These are phyloP conservation scores for Selenicereus undatus DNA, from an alignment of 148 eudicot species.

Conservation along the genomic window DNA sequence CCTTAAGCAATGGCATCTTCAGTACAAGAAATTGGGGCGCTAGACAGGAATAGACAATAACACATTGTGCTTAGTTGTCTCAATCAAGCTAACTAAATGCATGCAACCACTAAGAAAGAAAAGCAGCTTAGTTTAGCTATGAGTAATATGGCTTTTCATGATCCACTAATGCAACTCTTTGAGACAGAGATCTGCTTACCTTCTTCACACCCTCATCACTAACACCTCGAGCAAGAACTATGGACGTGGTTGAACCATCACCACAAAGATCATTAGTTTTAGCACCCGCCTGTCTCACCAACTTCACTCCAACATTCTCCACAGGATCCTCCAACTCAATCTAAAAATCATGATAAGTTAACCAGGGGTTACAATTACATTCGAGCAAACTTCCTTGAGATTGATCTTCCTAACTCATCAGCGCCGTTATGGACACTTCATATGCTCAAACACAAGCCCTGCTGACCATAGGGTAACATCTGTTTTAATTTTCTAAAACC, in stretches of 20 bases:
- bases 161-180: background rate
- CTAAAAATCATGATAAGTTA: slow-evolving; percentile 30
- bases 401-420: background rate
- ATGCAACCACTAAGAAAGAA: background rate
- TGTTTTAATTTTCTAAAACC: too few species aligned
- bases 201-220: slow-evolving; percentile 91
- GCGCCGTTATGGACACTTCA: too few species aligned
- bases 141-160: background rate
- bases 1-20: slow-evolving; percentile 47
- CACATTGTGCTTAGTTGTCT: slow-evolving; percentile 7
- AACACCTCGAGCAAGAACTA: slow-evolving; percentile 83
- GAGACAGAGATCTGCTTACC: slow-evolving; percentile 36
- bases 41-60: slow-evolving; percentile 19
- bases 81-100: background rate
- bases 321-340: slow-evolving; percentile 86
- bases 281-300: slow-evolving; percentile 93
- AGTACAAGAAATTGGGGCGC: slow-evolving; percentile 28
- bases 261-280: slow-evolving; percentile 94
- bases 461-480: too few species aligned
- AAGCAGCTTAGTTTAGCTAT: background rate
- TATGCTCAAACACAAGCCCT: too few species aligned
- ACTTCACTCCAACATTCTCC: slow-evolving; percentile 85
- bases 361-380: background rate
- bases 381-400: background rate
- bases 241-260: slow-evolving; percentile 90